Evolutionary conservation across 73 alveolate species (phyloP).

Genomic region (Uronychia setigera): DNA sequence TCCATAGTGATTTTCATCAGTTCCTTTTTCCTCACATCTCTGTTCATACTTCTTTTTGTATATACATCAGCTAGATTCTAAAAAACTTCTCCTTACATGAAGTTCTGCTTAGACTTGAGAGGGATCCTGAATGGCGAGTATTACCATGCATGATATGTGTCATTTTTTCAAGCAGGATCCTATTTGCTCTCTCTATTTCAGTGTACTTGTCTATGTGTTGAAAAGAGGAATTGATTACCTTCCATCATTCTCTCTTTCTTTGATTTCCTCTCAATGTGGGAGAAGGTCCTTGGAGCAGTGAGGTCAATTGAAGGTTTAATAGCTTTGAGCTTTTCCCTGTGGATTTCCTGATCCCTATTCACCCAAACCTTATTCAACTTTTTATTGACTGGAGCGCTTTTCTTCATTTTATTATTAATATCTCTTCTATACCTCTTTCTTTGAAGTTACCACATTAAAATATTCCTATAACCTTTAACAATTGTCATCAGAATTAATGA

Average conservation of each 20-base stretch:
- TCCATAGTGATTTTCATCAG: conserved; percentile 34
- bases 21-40: conserved; percentile 38
- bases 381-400: no score
- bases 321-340: conserved; percentile 36
- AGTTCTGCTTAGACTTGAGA: not conserved
- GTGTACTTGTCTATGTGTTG: conserved; percentile 36
- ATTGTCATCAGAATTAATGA: no score
- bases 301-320: conserved; percentile 33
- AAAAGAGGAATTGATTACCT: conserved; percentile 15
- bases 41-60: conserved; percentile 15
- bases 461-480: no score
- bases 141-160: conserved; percentile 32
- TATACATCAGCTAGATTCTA: not conserved
- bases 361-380: conserved; percentile 60
- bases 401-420: no score
- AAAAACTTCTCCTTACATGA: not conserved
- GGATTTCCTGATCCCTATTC: conserved; percentile 54
- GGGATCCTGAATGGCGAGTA: no score
- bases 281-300: conserved; percentile 30
- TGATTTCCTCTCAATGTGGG: conserved; percentile 25
- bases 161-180: conserved; percentile 61
- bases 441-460: no score
- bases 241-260: conserved; percentile 41
- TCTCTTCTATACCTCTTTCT: no score
- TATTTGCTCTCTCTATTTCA: conserved; percentile 55